phyloP scores from a whole-genome alignment of 495 filamentous ascomycete genomes.

The Xylaria flabelliformis region DNA sequence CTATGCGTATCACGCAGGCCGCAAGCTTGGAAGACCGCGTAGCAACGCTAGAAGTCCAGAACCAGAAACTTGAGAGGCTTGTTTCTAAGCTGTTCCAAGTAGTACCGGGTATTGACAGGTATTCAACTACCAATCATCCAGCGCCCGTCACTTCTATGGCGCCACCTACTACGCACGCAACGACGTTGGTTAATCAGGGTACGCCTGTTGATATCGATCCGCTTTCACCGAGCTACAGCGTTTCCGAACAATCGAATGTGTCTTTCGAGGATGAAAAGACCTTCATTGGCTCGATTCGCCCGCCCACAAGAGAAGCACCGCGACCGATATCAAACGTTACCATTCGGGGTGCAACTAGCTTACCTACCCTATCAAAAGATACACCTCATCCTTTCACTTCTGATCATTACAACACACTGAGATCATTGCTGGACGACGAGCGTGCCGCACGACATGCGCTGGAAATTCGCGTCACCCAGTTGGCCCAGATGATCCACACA shows the following conservation, averaged over 20 bases:
- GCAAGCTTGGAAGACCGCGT: conserved; percentile 59
- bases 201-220: conserved; percentile 32
- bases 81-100: conserved; percentile 51
- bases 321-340: conserved; percentile 50
- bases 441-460: conserved; percentile 55
- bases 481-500: conserved; percentile 52
- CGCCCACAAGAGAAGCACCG: conserved; percentile 40
- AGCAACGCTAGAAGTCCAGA: conserved; percentile 49
- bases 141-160: conserved; percentile 30
- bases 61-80: conserved; percentile 56
- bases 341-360: conserved; percentile 49
- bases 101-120: conserved; percentile 45
- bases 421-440: conserved; percentile 56
- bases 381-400: conserved; percentile 32
- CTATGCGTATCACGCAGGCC: conserved; percentile 61
- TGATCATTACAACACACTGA: conserved; percentile 47
- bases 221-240: conserved; percentile 39
- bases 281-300: conserved; percentile 46
- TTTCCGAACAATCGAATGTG: conserved; percentile 46
- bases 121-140: conserved; percentile 32
- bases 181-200: conserved; percentile 36
- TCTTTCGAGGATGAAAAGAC: conserved; percentile 50
- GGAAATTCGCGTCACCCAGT: conserved; percentile 56
- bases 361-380: conserved; percentile 49
- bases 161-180: conserved; percentile 38